Evolutionary conservation across 441 rosid genomes (phyloP).

Genomic region (Erodium chrysanthum): DNA sequence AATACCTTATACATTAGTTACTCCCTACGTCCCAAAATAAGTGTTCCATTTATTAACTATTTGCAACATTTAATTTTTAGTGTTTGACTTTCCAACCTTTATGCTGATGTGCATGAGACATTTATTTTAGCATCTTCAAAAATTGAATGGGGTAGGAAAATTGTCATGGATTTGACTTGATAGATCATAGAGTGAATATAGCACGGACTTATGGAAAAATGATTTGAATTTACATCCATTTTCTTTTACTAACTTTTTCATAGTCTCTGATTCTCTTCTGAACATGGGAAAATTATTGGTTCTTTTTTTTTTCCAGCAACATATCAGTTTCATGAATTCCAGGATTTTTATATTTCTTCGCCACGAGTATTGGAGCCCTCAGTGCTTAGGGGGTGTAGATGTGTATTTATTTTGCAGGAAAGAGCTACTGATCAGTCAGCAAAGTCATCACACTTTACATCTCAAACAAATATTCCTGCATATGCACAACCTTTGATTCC

Average conservation of each 20-base stretch:
- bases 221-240: background rate
- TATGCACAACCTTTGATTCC: background rate
- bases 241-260: background rate
- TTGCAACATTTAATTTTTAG: no score
- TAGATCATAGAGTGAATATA: background rate
- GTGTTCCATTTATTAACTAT: no score
- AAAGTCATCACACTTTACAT: constrained; percentile 5
- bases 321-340: background rate
- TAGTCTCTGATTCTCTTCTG: background rate
- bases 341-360: background rate
- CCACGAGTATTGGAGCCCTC: background rate
- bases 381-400: background rate
- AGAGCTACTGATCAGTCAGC: constrained; percentile 6
- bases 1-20: background rate
- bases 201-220: background rate
- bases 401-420: constrained; percentile 3
- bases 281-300: background rate
- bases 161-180: background rate
- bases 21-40: background rate
- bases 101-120: no score
- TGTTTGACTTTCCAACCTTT: no score
- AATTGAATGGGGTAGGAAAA: no score
- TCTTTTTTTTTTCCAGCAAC: background rate
- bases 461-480: constrained; percentile 2
- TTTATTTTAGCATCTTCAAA: no score